These are phyloP conservation scores for Syncephalastrum monosporum DNA, from an alignment of 371 early-diverging fungal genomes.

Conservation along the genomic window DNA sequence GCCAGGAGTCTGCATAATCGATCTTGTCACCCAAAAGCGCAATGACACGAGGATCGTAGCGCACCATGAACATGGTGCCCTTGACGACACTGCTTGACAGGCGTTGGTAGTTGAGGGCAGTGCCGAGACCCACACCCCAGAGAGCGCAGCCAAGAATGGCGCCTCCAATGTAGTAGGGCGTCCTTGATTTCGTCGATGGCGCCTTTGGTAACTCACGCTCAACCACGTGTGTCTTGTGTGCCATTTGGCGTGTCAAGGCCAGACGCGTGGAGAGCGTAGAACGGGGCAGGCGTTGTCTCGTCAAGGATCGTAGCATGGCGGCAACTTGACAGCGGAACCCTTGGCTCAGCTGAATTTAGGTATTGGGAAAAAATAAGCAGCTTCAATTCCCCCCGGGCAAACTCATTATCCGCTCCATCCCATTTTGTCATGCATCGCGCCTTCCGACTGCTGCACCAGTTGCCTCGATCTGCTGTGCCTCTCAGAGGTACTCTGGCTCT, in stretches of 20 bases:
- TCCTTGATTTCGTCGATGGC: conserved; percentile 32
- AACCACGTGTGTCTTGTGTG: conserved; percentile 33
- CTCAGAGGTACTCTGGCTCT: too few relatives aligned
- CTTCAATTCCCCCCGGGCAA: too few relatives aligned
- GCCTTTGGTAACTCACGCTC: conserved; percentile 37
- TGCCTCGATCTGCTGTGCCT: too few relatives aligned
- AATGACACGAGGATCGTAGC: conserved; percentile 56
- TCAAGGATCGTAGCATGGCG: too few relatives aligned
- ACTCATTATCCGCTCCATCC: too few relatives aligned
- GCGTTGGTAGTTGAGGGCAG: conserved; percentile 66
- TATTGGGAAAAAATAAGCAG: too few relatives aligned
- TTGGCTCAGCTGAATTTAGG: too few relatives aligned
- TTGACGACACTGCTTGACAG: conserved; percentile 63
- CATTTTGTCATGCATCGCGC: too few relatives aligned
- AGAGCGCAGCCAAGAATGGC: conserved; percentile 53
- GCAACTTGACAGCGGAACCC: too few relatives aligned
- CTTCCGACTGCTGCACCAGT: too few relatives aligned
- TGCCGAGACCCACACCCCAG: conserved; percentile 59
- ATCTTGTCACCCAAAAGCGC: conserved; percentile 58
- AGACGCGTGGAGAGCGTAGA: too few relatives aligned
- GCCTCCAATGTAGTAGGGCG: conserved; percentile 45
- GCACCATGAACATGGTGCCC: conserved; percentile 63
- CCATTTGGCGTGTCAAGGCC: background rate
- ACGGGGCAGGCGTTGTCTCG: too few relatives aligned
- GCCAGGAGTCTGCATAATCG: conserved; percentile 60